A percentile compares a stretch with the other conserved stretches of the same genome.
Evolutionary conservation across 169 alveolate species (phyloP).

Genomic region (Theileria luwenshuni): DNA sequence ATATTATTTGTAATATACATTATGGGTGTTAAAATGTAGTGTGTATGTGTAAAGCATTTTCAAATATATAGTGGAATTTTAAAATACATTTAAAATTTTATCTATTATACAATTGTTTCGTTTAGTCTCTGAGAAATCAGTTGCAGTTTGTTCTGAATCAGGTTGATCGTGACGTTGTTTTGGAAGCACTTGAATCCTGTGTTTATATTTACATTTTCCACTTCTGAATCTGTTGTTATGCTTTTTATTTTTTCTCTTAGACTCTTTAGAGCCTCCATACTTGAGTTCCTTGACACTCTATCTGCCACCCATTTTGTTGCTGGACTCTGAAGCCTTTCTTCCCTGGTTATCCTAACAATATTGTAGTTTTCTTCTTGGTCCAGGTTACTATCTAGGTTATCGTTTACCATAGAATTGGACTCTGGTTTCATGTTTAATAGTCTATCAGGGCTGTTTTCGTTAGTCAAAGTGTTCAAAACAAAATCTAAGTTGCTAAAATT

Average conservation of each 20-base stretch:
- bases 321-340: constrained; percentile 4
- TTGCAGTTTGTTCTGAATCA: constrained; percentile 26
- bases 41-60: too few species aligned
- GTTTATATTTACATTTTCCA: constrained; percentile 8
- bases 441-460: neutral
- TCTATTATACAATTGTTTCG: constrained; percentile 18
- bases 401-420: neutral
- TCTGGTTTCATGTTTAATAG: neutral
- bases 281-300: constrained; percentile 58
- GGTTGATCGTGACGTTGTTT: constrained; percentile 31
- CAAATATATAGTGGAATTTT: too few species aligned
- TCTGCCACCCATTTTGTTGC: constrained; percentile 58
- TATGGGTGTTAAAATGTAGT: too few species aligned
- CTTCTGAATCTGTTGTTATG: constrained; percentile 32
- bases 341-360: neutral
- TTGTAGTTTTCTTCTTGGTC: neutral
- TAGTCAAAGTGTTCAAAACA: neutral
- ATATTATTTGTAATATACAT: too few species aligned
- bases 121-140: constrained; percentile 34
- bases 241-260: constrained; percentile 60
- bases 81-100: too few species aligned
- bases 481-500: neutral
- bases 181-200: constrained; percentile 20
- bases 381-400: neutral
- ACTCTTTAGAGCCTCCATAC: constrained; percentile 43